These are phyloP conservation scores for Venustampulla echinocandica DNA, from an alignment of 495 filamentous ascomycete species.

Conservation along the genomic window DNA sequence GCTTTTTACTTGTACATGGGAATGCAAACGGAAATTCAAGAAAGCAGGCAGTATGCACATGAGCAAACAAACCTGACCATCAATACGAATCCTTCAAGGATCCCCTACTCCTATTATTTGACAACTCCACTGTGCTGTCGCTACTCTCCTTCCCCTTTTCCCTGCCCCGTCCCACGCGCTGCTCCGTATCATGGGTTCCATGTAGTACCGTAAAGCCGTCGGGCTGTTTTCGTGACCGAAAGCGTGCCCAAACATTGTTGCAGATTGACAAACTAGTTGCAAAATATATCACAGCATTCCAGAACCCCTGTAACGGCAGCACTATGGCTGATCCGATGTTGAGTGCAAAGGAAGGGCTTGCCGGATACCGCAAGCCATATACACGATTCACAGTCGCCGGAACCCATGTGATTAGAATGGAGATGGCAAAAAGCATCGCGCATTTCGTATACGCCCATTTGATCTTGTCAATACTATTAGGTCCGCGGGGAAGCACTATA, in stretches of 20 bases:
- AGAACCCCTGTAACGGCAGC: conserved; percentile 76
- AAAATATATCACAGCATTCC: conserved; percentile 75
- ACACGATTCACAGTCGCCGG: conserved; percentile 72
- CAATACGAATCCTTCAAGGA: too few species aligned
- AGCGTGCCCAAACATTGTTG: conserved; percentile 15
- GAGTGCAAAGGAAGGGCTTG: conserved; percentile 50
- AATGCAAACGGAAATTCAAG: too few species aligned
- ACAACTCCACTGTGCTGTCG: too few species aligned
- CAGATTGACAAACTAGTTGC: conserved; percentile 42
- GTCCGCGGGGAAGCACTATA: background rate
- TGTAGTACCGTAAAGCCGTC: too few species aligned
- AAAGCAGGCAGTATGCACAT: too few species aligned
- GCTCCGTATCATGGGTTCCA: too few species aligned
- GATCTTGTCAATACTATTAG: conserved; percentile 38
- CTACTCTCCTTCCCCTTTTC: too few species aligned
- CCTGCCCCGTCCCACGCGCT: too few species aligned
- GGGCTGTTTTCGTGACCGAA: too few species aligned
- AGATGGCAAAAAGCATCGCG: conserved; percentile 72
- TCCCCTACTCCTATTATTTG: too few species aligned
- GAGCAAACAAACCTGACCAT: too few species aligned
- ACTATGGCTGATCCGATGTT: conserved; percentile 65
- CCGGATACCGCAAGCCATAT: conserved; percentile 54
- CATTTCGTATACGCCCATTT: conserved; percentile 73
- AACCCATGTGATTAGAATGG: conserved; percentile 75
- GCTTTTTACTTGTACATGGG: too few species aligned